Base-by-base conservation (phyloP, 1,284 basidiomycete genomes). In the Ceratobasidium sp. region DNA sequence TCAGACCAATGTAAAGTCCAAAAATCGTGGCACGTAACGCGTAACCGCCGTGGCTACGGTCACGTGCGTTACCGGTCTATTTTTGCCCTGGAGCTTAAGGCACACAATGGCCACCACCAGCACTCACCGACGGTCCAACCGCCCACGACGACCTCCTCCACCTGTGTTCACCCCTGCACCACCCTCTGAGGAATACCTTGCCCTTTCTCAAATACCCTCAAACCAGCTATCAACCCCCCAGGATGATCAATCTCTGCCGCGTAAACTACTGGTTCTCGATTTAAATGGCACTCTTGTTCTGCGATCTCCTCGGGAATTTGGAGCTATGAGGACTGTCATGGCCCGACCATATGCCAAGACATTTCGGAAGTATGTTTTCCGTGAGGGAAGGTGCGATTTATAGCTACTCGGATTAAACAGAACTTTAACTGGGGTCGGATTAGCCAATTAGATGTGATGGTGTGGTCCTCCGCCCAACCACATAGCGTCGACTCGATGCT, bases 391-490 rank as follows among this genome's bases (percentile, higher is more conserved):
- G 69, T 76, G 54, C 44, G 28, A 2, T 38, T 61, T 26, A 23
- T 17, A 17, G 10, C 17, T 20, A 40, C 59, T 5, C 15, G 2
- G 26, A 40, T 38, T 33, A 26, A 23, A 42, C 33, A 9, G 13
- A 10, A 23, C 9, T 13, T 64, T 15, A 17, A 12, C 46, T 48
- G 61, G 6, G 52, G 26, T 38, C 38, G n/a, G 12, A 17, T 17
- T 61, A 80, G 81, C 23, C 93, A 92, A 90, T 87, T 95, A 40
- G 92, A 95, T 79, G 90, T 92, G 5, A 93, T 96, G 90, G 90
- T 96, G 0, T 96, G 95, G 95, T 94, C 92, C 80, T 94, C 92
- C 0, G 95, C 95, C 0, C 92, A 94, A 82, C 92, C 93, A 0
- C 89, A 91, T 77, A 95, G 91, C 81, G 95, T 96, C 3, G 84